Conservation (phyloP, 2,329 filamentous ascomycete genomes). For the Colletotrichum siamense region DNA sequence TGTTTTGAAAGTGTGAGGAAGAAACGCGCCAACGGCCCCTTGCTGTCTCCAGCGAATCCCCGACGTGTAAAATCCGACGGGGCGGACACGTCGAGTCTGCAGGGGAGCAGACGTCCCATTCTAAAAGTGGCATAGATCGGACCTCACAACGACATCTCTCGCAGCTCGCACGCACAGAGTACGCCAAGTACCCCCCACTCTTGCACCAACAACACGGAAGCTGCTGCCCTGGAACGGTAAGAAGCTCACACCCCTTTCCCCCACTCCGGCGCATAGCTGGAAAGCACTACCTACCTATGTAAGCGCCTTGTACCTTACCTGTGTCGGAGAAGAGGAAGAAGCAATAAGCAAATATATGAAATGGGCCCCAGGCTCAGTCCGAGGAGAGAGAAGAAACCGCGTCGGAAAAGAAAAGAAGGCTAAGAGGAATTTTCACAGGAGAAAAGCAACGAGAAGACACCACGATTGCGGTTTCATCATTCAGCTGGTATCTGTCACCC, state of each 20-base stretch:
- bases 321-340: not conserved
- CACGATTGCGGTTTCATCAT: not conserved
- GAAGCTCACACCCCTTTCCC: not conserved
- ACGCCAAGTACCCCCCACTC: not conserved
- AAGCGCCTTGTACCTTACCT: not conserved
- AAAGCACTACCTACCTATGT: not conserved
- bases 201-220: slow-evolving; percentile 15
- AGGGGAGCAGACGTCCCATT: not conserved
- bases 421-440: not conserved
- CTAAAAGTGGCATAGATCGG: slow-evolving; percentile 4
- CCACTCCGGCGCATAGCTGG: not conserved
- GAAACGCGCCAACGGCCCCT: slow-evolving; percentile 19
- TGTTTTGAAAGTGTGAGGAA: slow-evolving; percentile 15
- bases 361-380: not conserved
- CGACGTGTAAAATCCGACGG: not conserved
- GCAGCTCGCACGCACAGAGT: not conserved
- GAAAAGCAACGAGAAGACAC: not conserved
- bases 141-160: not conserved
- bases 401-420: not conserved
- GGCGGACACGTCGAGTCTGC: slow-evolving; percentile 2
- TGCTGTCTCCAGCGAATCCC: not conserved
- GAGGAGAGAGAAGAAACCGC: not conserved
- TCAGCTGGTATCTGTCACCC: not conserved
- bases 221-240: not conserved
- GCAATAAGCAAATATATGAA: not conserved